A percentile compares a stretch with the other conserved stretches of the same genome.
These are phyloP conservation scores for Dactylonectria macrodidyma DNA, from an alignment of 2,329 filamentous ascomycete genomes.

Conservation along the genomic window DNA sequence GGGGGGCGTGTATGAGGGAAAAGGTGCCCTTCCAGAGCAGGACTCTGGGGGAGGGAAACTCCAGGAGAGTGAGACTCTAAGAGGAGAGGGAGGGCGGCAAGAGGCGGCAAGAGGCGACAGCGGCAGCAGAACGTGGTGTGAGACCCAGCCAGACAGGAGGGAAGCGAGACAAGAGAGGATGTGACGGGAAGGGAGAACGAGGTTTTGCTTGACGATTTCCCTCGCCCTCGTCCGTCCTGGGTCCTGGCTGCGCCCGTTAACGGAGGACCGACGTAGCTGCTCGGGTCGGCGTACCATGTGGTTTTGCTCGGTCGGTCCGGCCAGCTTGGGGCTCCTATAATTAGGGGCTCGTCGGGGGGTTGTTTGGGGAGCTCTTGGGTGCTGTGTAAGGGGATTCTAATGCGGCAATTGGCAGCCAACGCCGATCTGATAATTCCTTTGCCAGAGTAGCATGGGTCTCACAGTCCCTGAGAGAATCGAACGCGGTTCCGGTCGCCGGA, in stretches of 20 bases:
- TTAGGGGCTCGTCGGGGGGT: background rate
- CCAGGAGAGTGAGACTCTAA: slow-evolving; percentile 9
- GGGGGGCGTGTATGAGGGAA: slow-evolving; percentile 12
- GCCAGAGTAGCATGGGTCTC: slow-evolving; percentile 13
- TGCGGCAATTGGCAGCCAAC: slow-evolving; percentile 41
- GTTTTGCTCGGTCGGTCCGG: slow-evolving; percentile 41
- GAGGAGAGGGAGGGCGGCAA: background rate
- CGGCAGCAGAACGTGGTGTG: background rate
- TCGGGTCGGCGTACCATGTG: slow-evolving; percentile 36
- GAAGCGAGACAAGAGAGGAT: background rate
- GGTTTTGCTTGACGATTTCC: slow-evolving; percentile 31
- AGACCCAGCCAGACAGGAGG: slow-evolving; percentile 10
- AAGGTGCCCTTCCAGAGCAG: slow-evolving; percentile 11
- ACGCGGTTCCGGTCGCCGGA: slow-evolving; percentile 45
- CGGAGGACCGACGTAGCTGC: slow-evolving; percentile 34
- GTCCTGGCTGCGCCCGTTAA: slow-evolving; percentile 40
- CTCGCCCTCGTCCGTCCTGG: slow-evolving; percentile 23
- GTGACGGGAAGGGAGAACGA: slow-evolving; percentile 11
- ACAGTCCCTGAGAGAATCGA: slow-evolving; percentile 39
- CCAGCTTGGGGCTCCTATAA: background rate
- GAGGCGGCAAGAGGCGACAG: slow-evolving; percentile 2
- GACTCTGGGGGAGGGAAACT: too few relatives aligned
- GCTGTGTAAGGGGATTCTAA: slow-evolving; percentile 21
- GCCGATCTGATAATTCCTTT: slow-evolving; percentile 21
- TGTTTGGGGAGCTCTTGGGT: background rate